These are phyloP conservation scores for Eucalyptus dawsonii DNA, from an alignment of 345 rosid genomes.

Conservation along the genomic window DNA sequence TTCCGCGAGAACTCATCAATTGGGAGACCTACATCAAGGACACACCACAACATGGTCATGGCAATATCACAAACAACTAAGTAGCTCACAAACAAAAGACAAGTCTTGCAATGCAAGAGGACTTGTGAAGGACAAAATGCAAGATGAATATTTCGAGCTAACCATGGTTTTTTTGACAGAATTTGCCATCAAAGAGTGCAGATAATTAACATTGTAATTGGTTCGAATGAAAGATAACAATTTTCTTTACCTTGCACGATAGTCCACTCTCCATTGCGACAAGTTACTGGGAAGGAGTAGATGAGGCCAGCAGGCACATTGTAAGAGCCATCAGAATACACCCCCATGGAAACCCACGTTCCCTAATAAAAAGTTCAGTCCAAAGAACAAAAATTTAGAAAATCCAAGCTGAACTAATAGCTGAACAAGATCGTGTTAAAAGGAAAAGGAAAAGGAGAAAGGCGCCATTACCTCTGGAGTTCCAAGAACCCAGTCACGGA, in stretches of 20 bases:
- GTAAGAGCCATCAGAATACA: constrained; percentile 96
- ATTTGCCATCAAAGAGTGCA: not conserved
- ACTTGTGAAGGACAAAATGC: not conserved
- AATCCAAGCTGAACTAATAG: not conserved
- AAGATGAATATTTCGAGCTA: not conserved
- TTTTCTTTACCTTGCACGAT: constrained; percentile 68
- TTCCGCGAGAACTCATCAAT: constrained; percentile 91
- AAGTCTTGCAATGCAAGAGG: not conserved
- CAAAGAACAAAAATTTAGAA: not conserved
- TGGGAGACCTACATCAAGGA: constrained; percentile 34
- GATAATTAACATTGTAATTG: not conserved
- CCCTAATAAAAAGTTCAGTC: constrained; percentile 30
- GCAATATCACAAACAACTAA: not conserved
- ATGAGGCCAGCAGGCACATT: constrained; percentile 88
- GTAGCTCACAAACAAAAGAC: not conserved
- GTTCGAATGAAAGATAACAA: not conserved
- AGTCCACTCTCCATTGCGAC: constrained; percentile 78
- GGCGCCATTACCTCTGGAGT: constrained; percentile 68
- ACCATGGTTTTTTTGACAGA: not conserved
- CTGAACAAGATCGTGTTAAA: not conserved
- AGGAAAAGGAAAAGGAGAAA: not conserved
- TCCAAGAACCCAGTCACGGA: constrained; percentile 99
- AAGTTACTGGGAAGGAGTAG: constrained; percentile 94
- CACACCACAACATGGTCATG: not conserved
- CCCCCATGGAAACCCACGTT: constrained; percentile 98